Conservation (phyloP, 75 land plant species). For the Gnetum montanum region DNA sequence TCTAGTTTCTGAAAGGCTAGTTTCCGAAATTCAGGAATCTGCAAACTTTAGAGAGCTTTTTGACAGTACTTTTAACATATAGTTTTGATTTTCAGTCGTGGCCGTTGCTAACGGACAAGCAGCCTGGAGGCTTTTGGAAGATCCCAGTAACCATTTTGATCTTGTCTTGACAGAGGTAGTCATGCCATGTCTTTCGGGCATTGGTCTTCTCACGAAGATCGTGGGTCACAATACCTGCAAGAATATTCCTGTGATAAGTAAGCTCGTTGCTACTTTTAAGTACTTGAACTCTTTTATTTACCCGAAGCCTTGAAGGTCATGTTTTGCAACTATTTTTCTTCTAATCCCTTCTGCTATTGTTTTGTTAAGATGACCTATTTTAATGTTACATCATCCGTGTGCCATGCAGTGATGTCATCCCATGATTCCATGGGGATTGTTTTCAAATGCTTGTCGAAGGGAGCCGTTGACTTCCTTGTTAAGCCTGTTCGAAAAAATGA, state of each 20-base stretch:
- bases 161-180: slow-evolving; percentile 82
- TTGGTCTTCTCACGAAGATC: slow-evolving; percentile 79
- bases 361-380: neutral
- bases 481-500: slow-evolving; percentile 98
- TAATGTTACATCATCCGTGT: neutral
- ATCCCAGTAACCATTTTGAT: slow-evolving; percentile 48
- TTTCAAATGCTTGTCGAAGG: slow-evolving; percentile 85
- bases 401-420: slow-evolving; percentile 92
- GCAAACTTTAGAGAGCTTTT: too few species aligned
- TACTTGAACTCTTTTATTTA: neutral
- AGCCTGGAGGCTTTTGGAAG: slow-evolving; percentile 81
- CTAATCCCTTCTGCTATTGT: too few species aligned
- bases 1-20: too few species aligned
- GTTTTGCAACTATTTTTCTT: neutral
- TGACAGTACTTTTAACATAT: too few species aligned
- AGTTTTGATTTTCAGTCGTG: slow-evolving; percentile 66
- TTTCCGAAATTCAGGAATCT: too few species aligned
- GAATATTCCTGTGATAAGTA: slow-evolving; percentile 88
- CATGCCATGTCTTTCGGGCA: slow-evolving; percentile 80
- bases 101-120: slow-evolving; percentile 65
- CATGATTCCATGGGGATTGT: slow-evolving; percentile 89
- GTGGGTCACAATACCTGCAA: slow-evolving; percentile 69
- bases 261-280: slow-evolving; percentile 14
- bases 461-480: slow-evolving; percentile 92
- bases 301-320: neutral